Evolutionary conservation across 2,329 filamentous ascomycete species (phyloP).

Genomic region (Exophiala alcalophila): DNA sequence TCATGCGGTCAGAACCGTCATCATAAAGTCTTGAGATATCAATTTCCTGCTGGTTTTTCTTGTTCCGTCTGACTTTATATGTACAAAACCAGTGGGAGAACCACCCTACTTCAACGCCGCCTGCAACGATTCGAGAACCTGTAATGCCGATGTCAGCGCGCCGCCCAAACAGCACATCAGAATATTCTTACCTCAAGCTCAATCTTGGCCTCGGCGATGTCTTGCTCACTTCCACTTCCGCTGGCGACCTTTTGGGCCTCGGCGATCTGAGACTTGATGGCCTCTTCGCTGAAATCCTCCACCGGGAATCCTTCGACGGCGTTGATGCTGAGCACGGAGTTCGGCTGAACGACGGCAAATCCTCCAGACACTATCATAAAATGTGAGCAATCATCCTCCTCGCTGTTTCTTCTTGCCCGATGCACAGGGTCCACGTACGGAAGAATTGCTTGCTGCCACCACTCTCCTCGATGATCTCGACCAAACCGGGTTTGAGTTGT

Average conservation of each 20-base stretch:
- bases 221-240: slow-evolving; percentile 90
- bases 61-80: slow-evolving; percentile 32
- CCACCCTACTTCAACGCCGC: slow-evolving; percentile 47
- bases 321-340: slow-evolving; percentile 95
- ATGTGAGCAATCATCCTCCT: slow-evolving; percentile 27
- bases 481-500: slow-evolving; percentile 93
- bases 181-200: slow-evolving; percentile 78
- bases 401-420: slow-evolving; percentile 7
- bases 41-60: slow-evolving; percentile 12
- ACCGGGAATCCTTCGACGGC: slow-evolving; percentile 91
- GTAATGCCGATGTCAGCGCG: slow-evolving; percentile 19
- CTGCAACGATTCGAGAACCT: slow-evolving; percentile 52
- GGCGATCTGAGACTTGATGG: slow-evolving; percentile 81
- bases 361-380: slow-evolving; percentile 93
- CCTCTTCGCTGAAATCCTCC: slow-evolving; percentile 94
- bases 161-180: slow-evolving; percentile 2
- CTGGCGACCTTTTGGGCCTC: slow-evolving; percentile 94
- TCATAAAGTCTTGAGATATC: no score
- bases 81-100: slow-evolving; percentile 37
- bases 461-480: slow-evolving; percentile 93
- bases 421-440: slow-evolving; percentile 67
- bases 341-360: slow-evolving; percentile 94
- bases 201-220: slow-evolving; percentile 98
- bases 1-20: no score
- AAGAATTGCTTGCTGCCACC: slow-evolving; percentile 94